phyloP scores from a whole-genome alignment of 192 early-diverging fungal genomes.

The Coemansia sp. region DNA sequence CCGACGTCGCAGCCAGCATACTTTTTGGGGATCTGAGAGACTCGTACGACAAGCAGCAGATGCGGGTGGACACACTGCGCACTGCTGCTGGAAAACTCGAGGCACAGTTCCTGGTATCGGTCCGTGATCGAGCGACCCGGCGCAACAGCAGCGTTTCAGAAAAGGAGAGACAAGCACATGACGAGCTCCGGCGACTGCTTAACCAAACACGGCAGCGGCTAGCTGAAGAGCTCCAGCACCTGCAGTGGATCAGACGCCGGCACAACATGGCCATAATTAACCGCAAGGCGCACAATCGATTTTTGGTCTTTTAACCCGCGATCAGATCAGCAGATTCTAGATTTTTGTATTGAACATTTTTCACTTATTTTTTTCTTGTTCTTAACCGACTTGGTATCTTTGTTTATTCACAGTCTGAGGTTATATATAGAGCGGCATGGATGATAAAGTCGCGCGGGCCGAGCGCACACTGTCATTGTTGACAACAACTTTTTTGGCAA shows the following conservation, averaged over 20 bases:
- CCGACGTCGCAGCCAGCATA: constrained; percentile 40
- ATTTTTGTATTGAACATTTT: constrained; percentile 3
- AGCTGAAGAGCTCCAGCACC: constrained; percentile 43
- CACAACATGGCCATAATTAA: constrained; percentile 44
- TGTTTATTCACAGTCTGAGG: background rate
- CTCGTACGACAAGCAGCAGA: constrained; percentile 39
- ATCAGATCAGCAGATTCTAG: background rate
- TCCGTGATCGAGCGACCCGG: constrained; percentile 37
- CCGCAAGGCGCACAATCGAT: constrained; percentile 31
- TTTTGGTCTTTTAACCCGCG: constrained; percentile 22
- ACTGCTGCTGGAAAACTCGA: constrained; percentile 20
- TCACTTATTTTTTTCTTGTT: constrained; percentile 1
- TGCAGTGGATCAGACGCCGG: constrained; percentile 49
- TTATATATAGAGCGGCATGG: constrained; percentile 21
- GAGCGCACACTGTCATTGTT: constrained; percentile 48
- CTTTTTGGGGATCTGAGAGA: constrained; percentile 42
- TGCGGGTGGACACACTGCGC: constrained; percentile 27
- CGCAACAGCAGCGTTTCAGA: constrained; percentile 34
- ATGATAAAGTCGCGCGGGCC: constrained; percentile 33
- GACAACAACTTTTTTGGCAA: constrained; percentile 45
- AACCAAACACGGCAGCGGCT: constrained; percentile 33
- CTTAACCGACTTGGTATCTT: background rate
- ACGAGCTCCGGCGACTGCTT: constrained; percentile 28
- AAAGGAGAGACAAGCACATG: constrained; percentile 28
- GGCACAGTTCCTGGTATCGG: constrained; percentile 34